These are phyloP conservation scores for Zasmidium cellare DNA, from an alignment of 2,329 filamentous ascomycete species.

Conservation along the genomic window DNA sequence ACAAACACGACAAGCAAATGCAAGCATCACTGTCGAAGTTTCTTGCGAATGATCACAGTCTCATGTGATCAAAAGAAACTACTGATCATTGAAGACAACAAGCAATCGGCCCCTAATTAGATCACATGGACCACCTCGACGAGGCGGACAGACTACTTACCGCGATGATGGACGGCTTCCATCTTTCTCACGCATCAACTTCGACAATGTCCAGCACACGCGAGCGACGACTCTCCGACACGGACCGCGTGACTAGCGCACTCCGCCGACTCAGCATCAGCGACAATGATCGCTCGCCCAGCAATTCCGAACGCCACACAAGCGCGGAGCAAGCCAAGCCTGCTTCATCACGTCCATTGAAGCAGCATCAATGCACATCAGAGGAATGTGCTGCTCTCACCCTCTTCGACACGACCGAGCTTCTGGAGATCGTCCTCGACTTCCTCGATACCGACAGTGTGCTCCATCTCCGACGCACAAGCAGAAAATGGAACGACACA, in stretches of 20 bases:
- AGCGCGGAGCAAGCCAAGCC: background rate
- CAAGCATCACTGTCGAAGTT: no score
- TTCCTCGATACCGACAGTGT: constrained; percentile 23
- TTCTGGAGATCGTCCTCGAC: constrained; percentile 25
- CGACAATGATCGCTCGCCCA: background rate
- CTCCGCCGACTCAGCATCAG: background rate
- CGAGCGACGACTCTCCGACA: constrained; percentile 16
- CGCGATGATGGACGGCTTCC: background rate
- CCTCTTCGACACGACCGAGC: constrained; percentile 26
- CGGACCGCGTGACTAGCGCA: background rate
- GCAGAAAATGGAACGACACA: constrained; percentile 18
- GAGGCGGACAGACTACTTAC: background rate
- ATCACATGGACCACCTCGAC: background rate
- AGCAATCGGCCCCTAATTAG: no score
- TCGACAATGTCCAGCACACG: background rate
- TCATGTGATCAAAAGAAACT: no score
- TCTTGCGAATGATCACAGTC: no score
- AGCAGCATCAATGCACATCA: constrained; percentile 4
- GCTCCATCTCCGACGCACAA: constrained; percentile 18
- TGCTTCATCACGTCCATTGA: background rate
- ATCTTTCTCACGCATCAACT: background rate
- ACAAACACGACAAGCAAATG: no score
- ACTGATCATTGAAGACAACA: no score
- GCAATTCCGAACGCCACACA: background rate
- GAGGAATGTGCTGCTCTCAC: constrained; percentile 22